Evolutionary conservation across 2,329 filamentous ascomycete genomes (phyloP).

Genomic region (Mycocentrospora acerina): DNA sequence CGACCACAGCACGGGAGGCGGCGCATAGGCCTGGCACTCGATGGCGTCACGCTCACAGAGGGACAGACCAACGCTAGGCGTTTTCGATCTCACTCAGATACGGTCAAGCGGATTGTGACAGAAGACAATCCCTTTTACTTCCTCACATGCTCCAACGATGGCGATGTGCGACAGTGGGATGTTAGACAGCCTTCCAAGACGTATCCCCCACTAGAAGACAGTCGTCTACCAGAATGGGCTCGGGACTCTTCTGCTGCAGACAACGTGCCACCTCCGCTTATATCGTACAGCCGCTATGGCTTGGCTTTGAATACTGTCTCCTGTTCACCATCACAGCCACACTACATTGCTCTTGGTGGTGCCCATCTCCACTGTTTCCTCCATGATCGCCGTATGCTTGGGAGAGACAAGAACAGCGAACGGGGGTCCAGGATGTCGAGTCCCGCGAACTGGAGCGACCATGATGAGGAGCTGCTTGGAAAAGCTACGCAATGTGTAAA

Average conservation of each 20-base stretch:
- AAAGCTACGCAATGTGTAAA: conserved; percentile 66
- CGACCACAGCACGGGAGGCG: conserved; percentile 44
- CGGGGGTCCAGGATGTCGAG: conserved; percentile 51
- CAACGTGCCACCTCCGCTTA: conserved; percentile 63
- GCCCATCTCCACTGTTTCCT: conserved; percentile 69
- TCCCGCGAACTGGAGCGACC: conserved; percentile 42
- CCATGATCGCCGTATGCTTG: conserved; percentile 68
- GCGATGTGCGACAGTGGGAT: conserved; percentile 70
- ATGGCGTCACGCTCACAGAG: conserved; percentile 58
- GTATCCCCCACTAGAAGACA: conserved; percentile 53
- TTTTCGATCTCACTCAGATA: conserved; percentile 64
- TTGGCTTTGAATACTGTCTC: conserved; percentile 69
- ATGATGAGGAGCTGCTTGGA: conserved; percentile 57
- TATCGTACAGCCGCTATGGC: conserved; percentile 64
- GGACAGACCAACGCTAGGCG: conserved; percentile 62
- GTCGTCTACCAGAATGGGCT: conserved; percentile 26
- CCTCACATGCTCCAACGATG: conserved; percentile 69
- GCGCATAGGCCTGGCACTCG: conserved; percentile 53
- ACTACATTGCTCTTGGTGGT: conserved; percentile 70
- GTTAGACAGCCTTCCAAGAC: conserved; percentile 63
- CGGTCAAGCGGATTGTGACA: conserved; percentile 69
- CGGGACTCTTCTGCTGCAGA: conserved; percentile 46
- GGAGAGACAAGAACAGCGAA: conserved; percentile 59
- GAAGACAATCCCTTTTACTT: conserved; percentile 69
- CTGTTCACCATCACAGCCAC: conserved; percentile 65